These are phyloP conservation scores for Lagenidium sp. DNA, from an alignment of 352 stramenopile species.

Conservation along the genomic window DNA sequence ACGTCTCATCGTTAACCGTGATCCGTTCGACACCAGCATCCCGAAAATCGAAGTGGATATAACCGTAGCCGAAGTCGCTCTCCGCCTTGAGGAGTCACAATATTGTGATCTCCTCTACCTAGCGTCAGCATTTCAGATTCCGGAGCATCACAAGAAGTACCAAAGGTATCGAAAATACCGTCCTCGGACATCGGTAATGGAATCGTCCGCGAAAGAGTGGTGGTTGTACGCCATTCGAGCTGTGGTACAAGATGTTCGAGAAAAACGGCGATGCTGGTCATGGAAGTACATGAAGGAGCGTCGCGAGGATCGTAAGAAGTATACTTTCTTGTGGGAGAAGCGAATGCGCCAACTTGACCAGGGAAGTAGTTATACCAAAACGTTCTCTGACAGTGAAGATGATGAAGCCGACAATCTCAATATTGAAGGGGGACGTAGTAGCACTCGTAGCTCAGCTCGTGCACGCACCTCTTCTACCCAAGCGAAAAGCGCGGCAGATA, in stretches of 20 bases:
- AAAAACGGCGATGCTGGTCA: slow-evolving; percentile 64
- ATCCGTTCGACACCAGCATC: slow-evolving; percentile 62
- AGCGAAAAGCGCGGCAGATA: background rate
- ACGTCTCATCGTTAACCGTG: slow-evolving; percentile 74
- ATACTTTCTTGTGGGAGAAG: slow-evolving; percentile 58
- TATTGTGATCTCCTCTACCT: slow-evolving; percentile 85
- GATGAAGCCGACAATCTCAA: slow-evolving; percentile 30
- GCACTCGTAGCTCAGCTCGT: no score
- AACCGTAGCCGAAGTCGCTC: slow-evolving; percentile 62
- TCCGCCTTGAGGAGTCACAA: slow-evolving; percentile 80
- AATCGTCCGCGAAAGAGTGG: slow-evolving; percentile 47
- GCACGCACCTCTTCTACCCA: background rate
- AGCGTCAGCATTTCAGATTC: slow-evolving; percentile 54
- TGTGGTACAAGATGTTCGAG: slow-evolving; percentile 43
- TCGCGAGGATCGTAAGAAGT: slow-evolving; percentile 66
- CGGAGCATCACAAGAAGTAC: slow-evolving; percentile 70
- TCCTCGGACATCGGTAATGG: slow-evolving; percentile 38
- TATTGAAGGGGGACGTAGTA: slow-evolving; percentile 1
- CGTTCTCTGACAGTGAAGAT: slow-evolving; percentile 48
- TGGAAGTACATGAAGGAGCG: slow-evolving; percentile 79
- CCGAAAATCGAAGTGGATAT: slow-evolving; percentile 81
- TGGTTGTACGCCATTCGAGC: slow-evolving; percentile 75
- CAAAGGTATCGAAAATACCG: slow-evolving; percentile 66
- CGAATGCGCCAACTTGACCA: slow-evolving; percentile 15
- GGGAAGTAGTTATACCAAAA: slow-evolving; percentile 22